phyloP scores from a whole-genome alignment of 2,329 filamentous ascomycete genomes.

The Teratosphaeria gauchensis region DNA sequence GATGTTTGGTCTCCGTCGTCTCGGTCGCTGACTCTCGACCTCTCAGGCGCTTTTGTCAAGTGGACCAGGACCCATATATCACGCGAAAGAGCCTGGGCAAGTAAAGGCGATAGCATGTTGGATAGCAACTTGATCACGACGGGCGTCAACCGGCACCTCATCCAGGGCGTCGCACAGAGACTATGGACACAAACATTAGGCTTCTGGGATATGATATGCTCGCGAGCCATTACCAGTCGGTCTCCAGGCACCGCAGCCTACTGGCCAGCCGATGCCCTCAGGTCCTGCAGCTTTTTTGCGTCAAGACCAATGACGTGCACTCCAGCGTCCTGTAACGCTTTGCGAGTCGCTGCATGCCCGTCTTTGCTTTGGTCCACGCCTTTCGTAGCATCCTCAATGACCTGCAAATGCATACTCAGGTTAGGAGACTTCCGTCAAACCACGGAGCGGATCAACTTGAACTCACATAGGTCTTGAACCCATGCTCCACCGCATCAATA shows the following conservation, averaged over 20 bases:
- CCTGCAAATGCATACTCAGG: neutral
- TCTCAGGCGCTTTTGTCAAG: no score
- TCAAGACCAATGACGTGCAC: slow-evolving; percentile 47
- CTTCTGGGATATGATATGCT: neutral
- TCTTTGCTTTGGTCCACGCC: slow-evolving; percentile 55
- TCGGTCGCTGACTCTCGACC: no score
- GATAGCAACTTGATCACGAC: neutral
- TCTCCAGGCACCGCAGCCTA: neutral
- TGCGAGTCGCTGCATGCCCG: slow-evolving; percentile 42
- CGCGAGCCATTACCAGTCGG: neutral
- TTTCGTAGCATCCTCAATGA: slow-evolving; percentile 64
- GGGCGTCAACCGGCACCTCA: neutral
- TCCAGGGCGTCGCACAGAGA: no score
- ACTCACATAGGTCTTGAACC: slow-evolving; percentile 61
- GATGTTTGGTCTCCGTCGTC: no score
- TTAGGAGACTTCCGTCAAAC: neutral
- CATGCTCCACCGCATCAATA: slow-evolving; percentile 63
- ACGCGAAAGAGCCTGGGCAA: neutral
- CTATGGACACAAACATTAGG: no score
- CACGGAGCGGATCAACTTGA: neutral
- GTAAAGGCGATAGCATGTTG: neutral
- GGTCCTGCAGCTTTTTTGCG: neutral
- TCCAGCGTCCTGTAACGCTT: slow-evolving; percentile 48
- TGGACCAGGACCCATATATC: neutral
- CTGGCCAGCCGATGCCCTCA: neutral